Evolutionary conservation across 805 yeast genomes (phyloP), one percentile per base, ranked within the genome.

Genomic region (Debaryomyces maramus): DNA sequence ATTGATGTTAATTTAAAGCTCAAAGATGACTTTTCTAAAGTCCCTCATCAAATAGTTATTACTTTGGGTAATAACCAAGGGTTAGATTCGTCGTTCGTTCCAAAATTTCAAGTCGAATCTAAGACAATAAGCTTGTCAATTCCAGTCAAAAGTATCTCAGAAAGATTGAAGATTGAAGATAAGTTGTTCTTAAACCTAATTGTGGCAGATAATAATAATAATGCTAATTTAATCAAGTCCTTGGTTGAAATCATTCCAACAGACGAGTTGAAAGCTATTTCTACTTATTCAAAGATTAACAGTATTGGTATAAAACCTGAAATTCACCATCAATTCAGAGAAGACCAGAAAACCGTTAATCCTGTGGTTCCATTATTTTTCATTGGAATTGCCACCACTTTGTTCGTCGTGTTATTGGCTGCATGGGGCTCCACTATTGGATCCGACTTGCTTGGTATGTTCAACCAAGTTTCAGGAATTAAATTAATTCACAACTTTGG

Each of bases 271-370:
- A 43, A 52, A 40, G 45, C 38, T 4, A 39, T 60, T 11, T 50
- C 59, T 22, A 47, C 49, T 15, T 58, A 61, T 46, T 46, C 54
- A 41, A 47, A 72, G 16, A 43, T 48, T 16, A 39, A 42, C 6
- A 65, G 75, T 48, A 61, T 72, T 41, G 83, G 75, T 2, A 58
- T 73, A 10, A 59, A 72, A 55, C 77, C 81, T 2, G 89, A 83
- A 61, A 83, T 88, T 47, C 60, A 60, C 47, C 88, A 86, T 59
- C 56, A 63, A 26, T 88, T 88, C 67, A 72, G 70, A 40, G 57
- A 62, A 3, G 76, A 75, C n/a, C 78, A 81, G 15, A 60, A 60
- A 23, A 77, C 81, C 24, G 80, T 78, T 9, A 65, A 75, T 40
- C 61, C 78, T 6, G 44, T 70, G 2, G 47, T 85, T 17, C 82